These are phyloP conservation scores for Pseudocercospora crystallina DNA, from an alignment of 2,329 filamentous ascomycete species.

Conservation along the genomic window DNA sequence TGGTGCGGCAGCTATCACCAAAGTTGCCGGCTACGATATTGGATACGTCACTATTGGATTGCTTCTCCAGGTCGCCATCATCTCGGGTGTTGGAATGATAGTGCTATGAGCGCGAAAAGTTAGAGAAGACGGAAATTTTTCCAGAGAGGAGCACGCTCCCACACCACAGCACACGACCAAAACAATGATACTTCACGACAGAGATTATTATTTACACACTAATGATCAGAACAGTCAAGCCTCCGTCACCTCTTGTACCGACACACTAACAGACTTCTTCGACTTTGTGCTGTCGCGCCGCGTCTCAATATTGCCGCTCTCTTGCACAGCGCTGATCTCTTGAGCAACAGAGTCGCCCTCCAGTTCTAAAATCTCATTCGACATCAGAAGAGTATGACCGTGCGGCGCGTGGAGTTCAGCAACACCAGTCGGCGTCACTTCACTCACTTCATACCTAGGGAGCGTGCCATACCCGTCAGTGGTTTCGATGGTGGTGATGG, in stretches of 20 bases:
- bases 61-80: constrained; percentile 23
- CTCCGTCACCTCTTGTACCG: no score
- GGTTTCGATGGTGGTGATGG: background rate
- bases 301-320: no score
- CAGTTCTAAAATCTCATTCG: constrained; percentile 1
- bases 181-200: no score
- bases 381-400: background rate
- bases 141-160: no score
- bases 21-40: constrained; percentile 15
- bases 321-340: background rate
- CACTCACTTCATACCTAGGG: background rate
- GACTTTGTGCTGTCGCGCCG: no score
- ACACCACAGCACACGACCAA: no score
- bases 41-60: constrained; percentile 25
- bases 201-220: no score
- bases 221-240: no score
- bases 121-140: no score
- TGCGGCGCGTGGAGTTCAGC: background rate
- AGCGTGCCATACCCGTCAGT: background rate
- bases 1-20: constrained; percentile 18
- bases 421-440: background rate
- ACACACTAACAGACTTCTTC: no score
- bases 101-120: background rate
- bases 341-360: background rate
- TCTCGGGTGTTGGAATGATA: constrained; percentile 33